Evolutionary conservation across 805 yeast species (phyloP), one percentile per base, ranked within the genome.

Genomic region (Wickerhamomyces tratensis): DNA sequence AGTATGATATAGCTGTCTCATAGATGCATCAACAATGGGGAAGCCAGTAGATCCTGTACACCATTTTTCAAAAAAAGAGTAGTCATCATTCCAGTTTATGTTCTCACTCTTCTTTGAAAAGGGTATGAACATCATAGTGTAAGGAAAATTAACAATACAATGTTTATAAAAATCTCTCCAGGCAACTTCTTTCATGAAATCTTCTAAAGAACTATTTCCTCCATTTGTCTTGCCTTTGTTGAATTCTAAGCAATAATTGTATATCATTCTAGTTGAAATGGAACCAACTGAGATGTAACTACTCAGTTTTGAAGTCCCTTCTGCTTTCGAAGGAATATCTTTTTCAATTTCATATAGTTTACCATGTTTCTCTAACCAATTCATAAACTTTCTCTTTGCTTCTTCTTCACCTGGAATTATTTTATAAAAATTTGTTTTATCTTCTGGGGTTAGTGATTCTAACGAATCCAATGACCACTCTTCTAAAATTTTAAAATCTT

Each of bases 121-220:
- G 2, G 80, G 80, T 40, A 64, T 51, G 50, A 61, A 64, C 77
- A 75, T 75, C 40, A 69, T 65, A 7, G 71, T 52, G 45, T 65
- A 69, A 4, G 82, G 82, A 72, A 76, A 69, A 43, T 65, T 62
- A 42, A 64, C 60, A 40, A 73, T 46, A 7, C 72, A 63, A 47
- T 76, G 77, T 39, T 68, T 63, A 51, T 75, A 76, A 44, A 74
- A 76, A 50, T 76, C 82, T 49, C 81, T 64, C 75, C 79, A 77
- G 1, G 80, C 76, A 9, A 77, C 62, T 51, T 77, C 79, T 34
- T 79, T 65, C 29, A 74, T 61, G 61, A 72, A 76, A 37, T 67
- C 68, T 25, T 64, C 62, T 14, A 62, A 50, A 5, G 74, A 69
- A 6, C 52, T 47, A 37, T 63, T 61, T 20, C 63, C 64, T 35